Conservation (phyloP, 1,139 yeast species). For the Hanseniaspora uvarum region DNA sequence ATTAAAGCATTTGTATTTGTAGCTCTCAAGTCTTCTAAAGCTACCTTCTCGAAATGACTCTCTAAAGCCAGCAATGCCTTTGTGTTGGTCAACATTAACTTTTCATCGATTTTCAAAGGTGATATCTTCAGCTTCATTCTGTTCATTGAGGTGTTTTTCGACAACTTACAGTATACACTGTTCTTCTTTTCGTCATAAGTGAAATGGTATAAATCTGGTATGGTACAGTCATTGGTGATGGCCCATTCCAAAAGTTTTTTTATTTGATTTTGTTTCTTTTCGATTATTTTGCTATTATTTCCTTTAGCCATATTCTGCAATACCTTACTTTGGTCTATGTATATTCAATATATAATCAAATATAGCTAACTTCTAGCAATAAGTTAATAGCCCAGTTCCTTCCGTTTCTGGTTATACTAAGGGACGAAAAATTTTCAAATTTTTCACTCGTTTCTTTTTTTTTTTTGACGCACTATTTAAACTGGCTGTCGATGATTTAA, state of each 20-base stretch:
- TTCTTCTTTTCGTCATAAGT: constrained; percentile 22
- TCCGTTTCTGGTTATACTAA: neutral
- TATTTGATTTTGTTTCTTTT: constrained; percentile 3
- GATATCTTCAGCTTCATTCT: constrained; percentile 33
- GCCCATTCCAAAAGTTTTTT: constrained; percentile 42
- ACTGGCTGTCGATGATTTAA: neutral
- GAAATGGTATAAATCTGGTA: constrained; percentile 33
- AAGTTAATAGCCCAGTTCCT: neutral
- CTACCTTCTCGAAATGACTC: constrained; percentile 24
- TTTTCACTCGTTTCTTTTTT: constrained; percentile 3
- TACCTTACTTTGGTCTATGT: neutral
- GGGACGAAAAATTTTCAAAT: neutral
- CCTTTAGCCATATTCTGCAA: neutral
- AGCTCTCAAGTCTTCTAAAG: constrained; percentile 23
- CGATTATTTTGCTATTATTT: neutral
- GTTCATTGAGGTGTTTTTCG: constrained; percentile 20
- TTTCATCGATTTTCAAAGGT: constrained; percentile 33
- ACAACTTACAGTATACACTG: constrained; percentile 37
- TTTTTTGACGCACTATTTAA: neutral
- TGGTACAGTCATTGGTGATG: constrained; percentile 37
- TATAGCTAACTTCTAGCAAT: neutral
- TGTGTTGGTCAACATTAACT: constrained; percentile 29
- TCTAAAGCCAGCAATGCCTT: constrained; percentile 39
- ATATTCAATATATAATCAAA: too few relatives aligned
- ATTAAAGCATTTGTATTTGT: constrained; percentile 1